Evolutionary conservation across 495 filamentous ascomycete species (phyloP).

Genomic region (Diplogelasinospora grovesii): DNA sequence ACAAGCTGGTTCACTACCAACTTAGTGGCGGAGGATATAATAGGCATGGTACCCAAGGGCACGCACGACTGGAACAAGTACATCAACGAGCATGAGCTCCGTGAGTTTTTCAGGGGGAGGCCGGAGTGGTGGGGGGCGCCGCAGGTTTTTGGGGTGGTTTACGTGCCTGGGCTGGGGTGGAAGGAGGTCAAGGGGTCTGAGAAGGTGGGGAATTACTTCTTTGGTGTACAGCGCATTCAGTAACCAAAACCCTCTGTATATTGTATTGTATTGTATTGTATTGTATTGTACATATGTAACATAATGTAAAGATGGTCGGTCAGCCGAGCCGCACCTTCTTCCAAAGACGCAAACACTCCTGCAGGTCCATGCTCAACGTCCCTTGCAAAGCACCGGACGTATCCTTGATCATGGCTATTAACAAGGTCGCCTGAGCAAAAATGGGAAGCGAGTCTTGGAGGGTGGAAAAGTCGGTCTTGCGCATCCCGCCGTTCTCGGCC

Average conservation of each 20-base stretch:
- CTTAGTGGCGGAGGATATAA: slow-evolving; percentile 80
- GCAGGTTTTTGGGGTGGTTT: slow-evolving; percentile 75
- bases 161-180: slow-evolving; percentile 89
- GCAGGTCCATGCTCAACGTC: slow-evolving; percentile 51
- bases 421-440: slow-evolving; percentile 48
- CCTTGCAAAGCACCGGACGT: slow-evolving; percentile 42
- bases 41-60: slow-evolving; percentile 80
- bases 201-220: slow-evolving; percentile 93
- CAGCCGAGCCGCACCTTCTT: slow-evolving; percentile 50
- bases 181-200: slow-evolving; percentile 76
- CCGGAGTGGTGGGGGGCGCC: slow-evolving; percentile 35
- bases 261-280: slow-evolving; percentile 2
- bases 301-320: not conserved
- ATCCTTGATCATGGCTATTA: slow-evolving; percentile 46
- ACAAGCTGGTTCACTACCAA: slow-evolving; percentile 88
- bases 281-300: not conserved
- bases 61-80: slow-evolving; percentile 97
- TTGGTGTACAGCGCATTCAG: slow-evolving; percentile 60
- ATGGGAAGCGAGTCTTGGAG: slow-evolving; percentile 36
- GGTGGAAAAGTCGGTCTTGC: slow-evolving; percentile 40
- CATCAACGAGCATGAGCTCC: slow-evolving; percentile 77
- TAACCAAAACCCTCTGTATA: not conserved
- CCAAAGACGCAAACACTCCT: slow-evolving; percentile 56
- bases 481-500: slow-evolving; percentile 53
- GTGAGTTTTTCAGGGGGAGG: slow-evolving; percentile 47